phyloP scores from a whole-genome alignment of 805 yeast species.

The Monosporozyma yasuniensis region DNA sequence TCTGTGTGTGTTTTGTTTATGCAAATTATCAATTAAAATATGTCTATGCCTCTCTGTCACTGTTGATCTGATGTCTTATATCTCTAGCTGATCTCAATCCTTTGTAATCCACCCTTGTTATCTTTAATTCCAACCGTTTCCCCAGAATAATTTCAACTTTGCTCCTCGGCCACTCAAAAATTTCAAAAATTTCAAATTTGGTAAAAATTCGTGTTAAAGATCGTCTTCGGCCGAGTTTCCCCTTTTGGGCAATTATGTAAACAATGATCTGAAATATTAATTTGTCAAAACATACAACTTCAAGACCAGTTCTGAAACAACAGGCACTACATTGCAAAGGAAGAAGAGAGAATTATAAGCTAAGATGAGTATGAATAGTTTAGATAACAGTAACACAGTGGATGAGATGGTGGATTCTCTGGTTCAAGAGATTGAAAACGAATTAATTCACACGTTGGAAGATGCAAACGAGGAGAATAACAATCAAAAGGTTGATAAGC shows the following conservation, averaged over 20 bases:
- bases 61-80: too few species aligned
- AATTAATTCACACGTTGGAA: constrained; percentile 15
- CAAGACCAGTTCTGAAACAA: too few species aligned
- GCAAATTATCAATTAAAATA: not conserved
- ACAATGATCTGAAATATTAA: not conserved
- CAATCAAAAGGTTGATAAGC: not conserved
- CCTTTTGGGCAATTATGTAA: not conserved
- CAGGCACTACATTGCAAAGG: not conserved
- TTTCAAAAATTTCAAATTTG: not conserved
- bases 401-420: constrained; percentile 21
- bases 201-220: not conserved
- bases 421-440: constrained; percentile 26
- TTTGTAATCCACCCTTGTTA: not conserved
- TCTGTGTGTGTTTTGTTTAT: not conserved
- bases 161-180: not conserved
- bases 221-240: not conserved
- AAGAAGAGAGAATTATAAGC: too few species aligned
- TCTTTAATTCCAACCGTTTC: not conserved
- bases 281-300: not conserved
- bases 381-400: not conserved
- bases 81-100: too few species aligned
- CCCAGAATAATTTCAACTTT: not conserved
- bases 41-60: too few species aligned
- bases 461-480: not conserved
- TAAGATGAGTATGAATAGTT: not conserved